Conservation (phyloP, 257 asterid genomes). For the Euphrasia confusa region DNA sequence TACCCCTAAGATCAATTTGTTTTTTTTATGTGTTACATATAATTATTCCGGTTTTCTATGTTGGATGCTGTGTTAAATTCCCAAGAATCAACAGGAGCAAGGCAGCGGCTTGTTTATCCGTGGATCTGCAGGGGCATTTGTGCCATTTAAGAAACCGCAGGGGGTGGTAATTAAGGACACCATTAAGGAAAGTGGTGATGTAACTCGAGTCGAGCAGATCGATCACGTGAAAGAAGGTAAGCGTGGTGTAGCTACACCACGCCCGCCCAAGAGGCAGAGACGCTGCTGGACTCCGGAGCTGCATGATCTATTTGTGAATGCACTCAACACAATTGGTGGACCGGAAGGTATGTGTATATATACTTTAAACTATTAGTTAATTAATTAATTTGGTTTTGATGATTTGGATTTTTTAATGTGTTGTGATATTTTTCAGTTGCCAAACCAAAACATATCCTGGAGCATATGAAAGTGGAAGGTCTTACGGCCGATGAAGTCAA, state of each 20-base stretch:
- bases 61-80: background rate
- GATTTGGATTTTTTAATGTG: background rate
- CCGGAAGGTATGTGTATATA: background rate
- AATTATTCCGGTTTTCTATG: background rate
- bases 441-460: background rate
- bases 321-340: background rate
- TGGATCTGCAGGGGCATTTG: conserved; percentile 27
- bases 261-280: background rate
- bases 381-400: background rate
- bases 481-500: background rate
- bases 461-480: background rate
- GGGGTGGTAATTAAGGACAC: background rate
- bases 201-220: too few species aligned
- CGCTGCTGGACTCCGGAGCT: background rate
- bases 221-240: too few species aligned
- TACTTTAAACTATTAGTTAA: too few species aligned
- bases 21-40: background rate
- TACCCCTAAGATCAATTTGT: conserved; percentile 1
- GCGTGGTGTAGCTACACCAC: background rate
- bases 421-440: background rate
- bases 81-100: conserved; percentile 18
- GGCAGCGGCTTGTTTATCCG: conserved; percentile 17
- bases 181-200: too few species aligned
- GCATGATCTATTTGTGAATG: background rate
- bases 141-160: conserved; percentile 29